phyloP scores from a whole-genome alignment of 2,329 filamentous ascomycete species.

The Colletotrichum sp. region DNA sequence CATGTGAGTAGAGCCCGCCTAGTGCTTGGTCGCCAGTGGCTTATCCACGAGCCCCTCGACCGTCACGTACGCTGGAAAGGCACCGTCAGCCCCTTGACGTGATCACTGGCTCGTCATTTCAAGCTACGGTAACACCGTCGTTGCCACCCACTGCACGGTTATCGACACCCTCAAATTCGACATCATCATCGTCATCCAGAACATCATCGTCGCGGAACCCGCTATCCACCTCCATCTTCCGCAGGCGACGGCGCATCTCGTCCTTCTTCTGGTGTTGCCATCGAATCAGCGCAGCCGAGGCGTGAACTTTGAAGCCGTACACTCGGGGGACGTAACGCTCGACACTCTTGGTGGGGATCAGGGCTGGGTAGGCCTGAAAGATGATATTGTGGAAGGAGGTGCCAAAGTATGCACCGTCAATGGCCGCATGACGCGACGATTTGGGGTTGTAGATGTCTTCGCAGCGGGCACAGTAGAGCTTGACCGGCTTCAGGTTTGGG shows the following conservation, averaged over 20 bases:
- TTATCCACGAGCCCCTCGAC: background rate
- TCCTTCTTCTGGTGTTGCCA: conserved; percentile 88
- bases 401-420: conserved; percentile 98
- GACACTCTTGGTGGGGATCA: conserved; percentile 85
- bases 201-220: conserved; percentile 77
- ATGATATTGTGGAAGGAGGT: conserved; percentile 99
- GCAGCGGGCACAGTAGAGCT: conserved; percentile 96
- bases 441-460: conserved; percentile 99
- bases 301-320: conserved; percentile 96
- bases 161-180: conserved; percentile 43
- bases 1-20: background rate
- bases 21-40: background rate
- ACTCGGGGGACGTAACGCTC: conserved; percentile 88
- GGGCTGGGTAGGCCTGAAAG: conserved; percentile 94
- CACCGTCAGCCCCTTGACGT: background rate
- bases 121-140: conserved; percentile 8
- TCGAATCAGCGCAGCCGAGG: conserved; percentile 82
- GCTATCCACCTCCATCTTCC: conserved; percentile 74
- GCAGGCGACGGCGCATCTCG: conserved; percentile 79
- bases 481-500: conserved; percentile 86
- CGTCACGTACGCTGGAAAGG: background rate
- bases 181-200: conserved; percentile 61
- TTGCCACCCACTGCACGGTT: conserved; percentile 28
- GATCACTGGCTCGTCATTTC: background rate
- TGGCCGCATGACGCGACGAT: conserved; percentile 90